Percentiles rank a stretch among this genome's conserved stretches.
phyloP scores from a whole-genome alignment of 2,329 filamentous ascomycete species.

The Cyphellophora europaea region DNA sequence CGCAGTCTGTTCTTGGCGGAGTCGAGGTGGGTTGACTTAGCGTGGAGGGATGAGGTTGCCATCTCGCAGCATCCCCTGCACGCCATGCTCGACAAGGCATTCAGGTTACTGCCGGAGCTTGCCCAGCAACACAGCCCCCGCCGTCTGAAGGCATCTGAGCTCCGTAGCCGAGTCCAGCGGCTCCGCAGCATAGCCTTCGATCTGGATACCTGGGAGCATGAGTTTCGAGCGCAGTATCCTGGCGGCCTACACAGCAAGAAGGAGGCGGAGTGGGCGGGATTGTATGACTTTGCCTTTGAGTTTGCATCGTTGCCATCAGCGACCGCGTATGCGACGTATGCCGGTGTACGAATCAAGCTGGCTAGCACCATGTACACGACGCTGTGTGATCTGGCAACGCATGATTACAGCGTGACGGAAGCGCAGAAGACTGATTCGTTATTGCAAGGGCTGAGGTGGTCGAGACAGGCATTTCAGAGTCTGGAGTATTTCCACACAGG shows the following conservation, averaged over 20 bases:
- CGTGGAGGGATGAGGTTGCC: slow-evolving; percentile 6
- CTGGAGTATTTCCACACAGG: slow-evolving; percentile 13
- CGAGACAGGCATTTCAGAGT: slow-evolving; percentile 10
- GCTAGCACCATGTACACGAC: slow-evolving; percentile 5
- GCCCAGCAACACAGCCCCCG: slow-evolving; percentile 10
- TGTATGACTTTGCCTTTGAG: slow-evolving; percentile 6
- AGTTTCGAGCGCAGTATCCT: slow-evolving; percentile 5
- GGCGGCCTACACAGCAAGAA: slow-evolving; percentile 6
- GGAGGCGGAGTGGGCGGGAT: slow-evolving; percentile 7
- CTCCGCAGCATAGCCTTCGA: slow-evolving; percentile 4
- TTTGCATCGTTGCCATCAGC: slow-evolving; percentile 6
- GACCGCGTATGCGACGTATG: slow-evolving; percentile 11
- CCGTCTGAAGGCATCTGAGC: slow-evolving; percentile 3
- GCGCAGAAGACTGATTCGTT: slow-evolving; percentile 5
- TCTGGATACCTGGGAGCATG: slow-evolving; percentile 8
- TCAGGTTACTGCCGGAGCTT: slow-evolving; percentile 9
- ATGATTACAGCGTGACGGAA: slow-evolving; percentile 4
- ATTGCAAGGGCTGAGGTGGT: slow-evolving; percentile 11
- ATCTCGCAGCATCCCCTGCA: slow-evolving; percentile 9
- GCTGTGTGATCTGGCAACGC: background rate
- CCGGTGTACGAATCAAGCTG: slow-evolving; percentile 11
- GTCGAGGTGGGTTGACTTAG: slow-evolving; percentile 10
- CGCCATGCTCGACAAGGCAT: slow-evolving; percentile 10
- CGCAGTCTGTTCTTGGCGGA: slow-evolving; percentile 8
- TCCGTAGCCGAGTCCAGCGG: slow-evolving; percentile 6